Evolutionary conservation across 2,329 filamentous ascomycete species (phyloP).

Genomic region (Diaporthe capsici): DNA sequence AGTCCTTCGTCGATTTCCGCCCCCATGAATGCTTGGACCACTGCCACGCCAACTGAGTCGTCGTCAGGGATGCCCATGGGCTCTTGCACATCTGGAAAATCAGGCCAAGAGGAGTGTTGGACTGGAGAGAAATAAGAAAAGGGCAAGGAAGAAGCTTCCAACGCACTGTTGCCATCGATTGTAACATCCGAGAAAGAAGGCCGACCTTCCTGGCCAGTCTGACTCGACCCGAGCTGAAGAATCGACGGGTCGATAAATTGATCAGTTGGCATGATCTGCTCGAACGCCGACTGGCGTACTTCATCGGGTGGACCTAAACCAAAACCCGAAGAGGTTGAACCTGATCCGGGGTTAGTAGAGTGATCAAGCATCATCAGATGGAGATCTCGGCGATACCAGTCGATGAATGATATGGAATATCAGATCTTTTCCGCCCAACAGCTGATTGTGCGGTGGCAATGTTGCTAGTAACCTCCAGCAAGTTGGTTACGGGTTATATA

Average conservation of each 20-base stretch:
- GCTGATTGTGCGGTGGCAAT: too few relatives aligned
- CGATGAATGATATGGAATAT: neutral
- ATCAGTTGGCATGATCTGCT: neutral
- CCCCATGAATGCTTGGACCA: neutral
- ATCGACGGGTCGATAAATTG: neutral
- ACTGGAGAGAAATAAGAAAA: neutral
- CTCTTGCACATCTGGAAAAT: neutral
- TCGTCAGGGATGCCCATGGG: neutral
- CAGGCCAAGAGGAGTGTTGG: too few relatives aligned
- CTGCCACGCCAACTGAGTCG: neutral
- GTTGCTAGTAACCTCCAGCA: accelerated
- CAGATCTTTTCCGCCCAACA: neutral
- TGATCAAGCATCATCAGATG: too few relatives aligned
- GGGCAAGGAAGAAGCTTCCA: neutral
- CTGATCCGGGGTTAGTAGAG: too few relatives aligned
- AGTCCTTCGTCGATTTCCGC: neutral
- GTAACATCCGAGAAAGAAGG: neutral
- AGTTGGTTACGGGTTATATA: neutral
- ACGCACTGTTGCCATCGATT: neutral
- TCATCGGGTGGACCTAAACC: neutral
- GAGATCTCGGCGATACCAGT: neutral
- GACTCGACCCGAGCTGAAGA: neutral
- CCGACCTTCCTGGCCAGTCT: accelerated
- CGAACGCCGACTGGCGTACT: neutral
- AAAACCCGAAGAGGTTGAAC: neutral